Conservation (phyloP, 352 stramenopile species). For the Hyaloperonospora arabidopsidis region DNA sequence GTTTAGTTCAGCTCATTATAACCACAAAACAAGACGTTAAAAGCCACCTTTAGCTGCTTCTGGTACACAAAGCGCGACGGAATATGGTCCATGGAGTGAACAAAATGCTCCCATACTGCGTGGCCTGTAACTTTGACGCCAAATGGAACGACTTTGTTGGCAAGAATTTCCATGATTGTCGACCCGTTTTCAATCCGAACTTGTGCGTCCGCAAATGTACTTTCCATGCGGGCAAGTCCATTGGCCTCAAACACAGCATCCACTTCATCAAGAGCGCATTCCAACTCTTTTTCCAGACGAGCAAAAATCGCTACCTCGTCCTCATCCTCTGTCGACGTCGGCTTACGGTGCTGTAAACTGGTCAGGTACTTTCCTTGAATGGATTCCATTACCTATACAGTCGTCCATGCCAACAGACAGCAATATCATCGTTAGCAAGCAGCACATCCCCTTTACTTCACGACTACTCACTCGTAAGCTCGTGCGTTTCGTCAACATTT, state of each 20-base stretch:
- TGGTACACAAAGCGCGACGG: conserved; percentile 49
- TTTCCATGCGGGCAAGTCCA: conserved; percentile 42
- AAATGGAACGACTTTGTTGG: conserved; percentile 54
- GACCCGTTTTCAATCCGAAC: conserved; percentile 35
- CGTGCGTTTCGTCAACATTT: conserved; percentile 48
- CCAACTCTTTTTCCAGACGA: conserved; percentile 36
- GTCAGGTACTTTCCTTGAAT: conserved; percentile 38
- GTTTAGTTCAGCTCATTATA: conserved; percentile 8
- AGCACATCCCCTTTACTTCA: conserved; percentile 4
- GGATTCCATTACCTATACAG: conserved; percentile 37
- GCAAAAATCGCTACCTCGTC: conserved; percentile 43
- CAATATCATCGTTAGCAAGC: conserved; percentile 20
- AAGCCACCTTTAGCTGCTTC: conserved; percentile 38
- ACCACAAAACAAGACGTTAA: neutral
- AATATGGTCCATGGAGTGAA: conserved; percentile 50
- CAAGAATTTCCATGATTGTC: conserved; percentile 49
- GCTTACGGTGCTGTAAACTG: conserved; percentile 33
- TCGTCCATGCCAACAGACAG: conserved; percentile 15
- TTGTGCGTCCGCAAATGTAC: conserved; percentile 40
- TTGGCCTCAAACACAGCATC: conserved; percentile 45
- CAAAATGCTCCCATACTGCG: conserved; percentile 50
- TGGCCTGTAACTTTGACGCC: conserved; percentile 30
- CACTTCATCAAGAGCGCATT: conserved; percentile 35
- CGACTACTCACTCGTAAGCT: conserved; percentile 29
- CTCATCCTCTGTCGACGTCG: conserved; percentile 32